phyloP scores from a whole-genome alignment of 2,329 filamentous ascomycete species.

The Lasiodiplodia sp. region DNA sequence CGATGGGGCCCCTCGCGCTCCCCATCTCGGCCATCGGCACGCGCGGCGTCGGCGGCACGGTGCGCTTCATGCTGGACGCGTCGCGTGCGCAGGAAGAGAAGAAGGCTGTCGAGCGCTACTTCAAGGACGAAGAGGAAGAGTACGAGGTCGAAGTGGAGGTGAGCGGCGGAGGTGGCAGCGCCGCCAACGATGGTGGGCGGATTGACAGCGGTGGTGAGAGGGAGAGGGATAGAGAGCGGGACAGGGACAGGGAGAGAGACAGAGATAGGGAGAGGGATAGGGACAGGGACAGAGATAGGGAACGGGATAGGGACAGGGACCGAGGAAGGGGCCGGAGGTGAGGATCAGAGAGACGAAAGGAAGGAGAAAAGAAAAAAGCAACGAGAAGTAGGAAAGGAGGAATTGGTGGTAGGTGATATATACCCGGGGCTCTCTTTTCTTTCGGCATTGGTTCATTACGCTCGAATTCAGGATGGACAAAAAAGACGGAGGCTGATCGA shows the following conservation, averaged over 20 bases:
- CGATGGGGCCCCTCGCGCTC: conserved; percentile 29
- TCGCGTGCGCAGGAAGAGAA: conserved; percentile 77
- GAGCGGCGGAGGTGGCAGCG: conserved; percentile 33
- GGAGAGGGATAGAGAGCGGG: background rate
- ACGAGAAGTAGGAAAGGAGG: background rate
- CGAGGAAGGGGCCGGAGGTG: too few species aligned
- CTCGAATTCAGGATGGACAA: background rate
- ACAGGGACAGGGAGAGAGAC: conserved; percentile 37
- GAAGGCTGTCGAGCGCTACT: conserved; percentile 71
- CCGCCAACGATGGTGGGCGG: background rate
- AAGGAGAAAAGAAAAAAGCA: background rate
- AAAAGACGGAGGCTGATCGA: background rate
- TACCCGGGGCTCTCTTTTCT: background rate
- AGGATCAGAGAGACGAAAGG: background rate
- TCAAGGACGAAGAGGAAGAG: conserved; percentile 77
- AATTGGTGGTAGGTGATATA: background rate
- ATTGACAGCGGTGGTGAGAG: conserved; percentile 8
- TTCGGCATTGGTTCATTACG: background rate
- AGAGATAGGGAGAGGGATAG: conserved; percentile 30
- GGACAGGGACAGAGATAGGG: background rate
- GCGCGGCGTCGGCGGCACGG: conserved; percentile 71
- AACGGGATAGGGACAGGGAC: background rate
- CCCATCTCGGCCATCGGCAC: conserved; percentile 47
- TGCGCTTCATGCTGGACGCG: conserved; percentile 88
- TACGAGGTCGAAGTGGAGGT: conserved; percentile 78